Percentiles rank a stretch among this genome's conserved stretches.
phyloP scores from a whole-genome alignment of 2,329 filamentous ascomycete genomes.

The Penicillium sp. region DNA sequence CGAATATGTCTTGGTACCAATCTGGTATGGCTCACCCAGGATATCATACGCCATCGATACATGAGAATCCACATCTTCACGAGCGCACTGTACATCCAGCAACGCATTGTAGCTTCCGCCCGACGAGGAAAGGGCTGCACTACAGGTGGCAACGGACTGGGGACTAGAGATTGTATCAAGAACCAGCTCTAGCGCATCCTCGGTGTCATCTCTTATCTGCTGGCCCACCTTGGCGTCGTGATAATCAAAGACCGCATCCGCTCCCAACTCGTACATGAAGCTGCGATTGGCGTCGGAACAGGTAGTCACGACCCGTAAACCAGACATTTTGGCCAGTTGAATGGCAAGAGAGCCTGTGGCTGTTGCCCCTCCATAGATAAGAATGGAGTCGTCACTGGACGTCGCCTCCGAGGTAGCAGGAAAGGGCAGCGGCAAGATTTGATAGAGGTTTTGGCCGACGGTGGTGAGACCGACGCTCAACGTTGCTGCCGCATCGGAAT shows the following conservation, averaged over 20 bases:
- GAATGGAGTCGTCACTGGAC: slow-evolving; percentile 9
- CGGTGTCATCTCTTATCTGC: slow-evolving; percentile 27
- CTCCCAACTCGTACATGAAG: slow-evolving; percentile 27
- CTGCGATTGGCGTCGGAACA: slow-evolving; percentile 21
- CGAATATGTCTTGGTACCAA: slow-evolving; percentile 9
- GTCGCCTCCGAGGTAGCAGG: slow-evolving; percentile 12
- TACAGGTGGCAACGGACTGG: slow-evolving; percentile 20
- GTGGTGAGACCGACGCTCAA: slow-evolving; percentile 53
- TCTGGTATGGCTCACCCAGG: slow-evolving; percentile 20
- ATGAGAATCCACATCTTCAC: slow-evolving; percentile 20
- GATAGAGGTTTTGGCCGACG: slow-evolving; percentile 47
- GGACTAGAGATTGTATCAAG: slow-evolving; percentile 23
- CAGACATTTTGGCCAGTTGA: slow-evolving; percentile 39
- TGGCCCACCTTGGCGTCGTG: slow-evolving; percentile 24
- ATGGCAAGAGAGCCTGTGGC: slow-evolving; percentile 40
- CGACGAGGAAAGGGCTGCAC: slow-evolving; percentile 16
- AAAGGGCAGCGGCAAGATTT: slow-evolving; percentile 28
- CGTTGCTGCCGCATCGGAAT: slow-evolving; percentile 52
- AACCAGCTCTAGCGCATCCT: slow-evolving; percentile 20
- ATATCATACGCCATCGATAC: slow-evolving; percentile 23
- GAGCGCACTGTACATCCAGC: slow-evolving; percentile 14
- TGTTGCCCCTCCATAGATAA: slow-evolving; percentile 38
- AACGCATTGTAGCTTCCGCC: slow-evolving; percentile 22
- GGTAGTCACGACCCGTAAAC: slow-evolving; percentile 24
- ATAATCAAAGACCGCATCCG: slow-evolving; percentile 37